Conservation (phyloP, 371 early-diverging fungal genomes). For the Apophysomyces trapeziformis region DNA sequence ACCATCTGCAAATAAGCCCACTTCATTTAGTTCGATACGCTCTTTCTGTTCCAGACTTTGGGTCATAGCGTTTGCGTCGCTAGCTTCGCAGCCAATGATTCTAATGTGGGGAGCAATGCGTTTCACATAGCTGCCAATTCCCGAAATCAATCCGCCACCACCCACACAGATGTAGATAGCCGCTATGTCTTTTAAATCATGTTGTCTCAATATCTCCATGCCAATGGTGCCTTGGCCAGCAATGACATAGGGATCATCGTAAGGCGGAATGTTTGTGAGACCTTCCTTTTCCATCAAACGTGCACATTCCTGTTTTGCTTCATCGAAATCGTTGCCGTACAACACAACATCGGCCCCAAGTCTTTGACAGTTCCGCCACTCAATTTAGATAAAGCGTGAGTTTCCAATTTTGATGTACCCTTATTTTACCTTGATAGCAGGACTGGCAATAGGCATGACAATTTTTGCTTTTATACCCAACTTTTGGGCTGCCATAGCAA, state of each 20-base stretch:
- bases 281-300: conserved; percentile 73
- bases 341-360: conserved; percentile 92
- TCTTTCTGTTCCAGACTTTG: conserved; percentile 68
- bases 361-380: conserved; percentile 88
- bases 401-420: neutral
- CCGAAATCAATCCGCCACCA: conserved; percentile 95
- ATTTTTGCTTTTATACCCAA: conserved; percentile 93
- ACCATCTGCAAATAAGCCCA: conserved; percentile 97
- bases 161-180: conserved; percentile 92
- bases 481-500: conserved; percentile 89
- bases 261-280: conserved; percentile 92
- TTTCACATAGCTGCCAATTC: conserved; percentile 91
- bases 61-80: conserved; percentile 91
- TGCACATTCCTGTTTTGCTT: conserved; percentile 85
- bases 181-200: conserved; percentile 67
- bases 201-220: conserved; percentile 90
- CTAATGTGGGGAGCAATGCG: conserved; percentile 84
- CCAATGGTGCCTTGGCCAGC: conserved; percentile 98
- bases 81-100: conserved; percentile 91
- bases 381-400: conserved; percentile 44
- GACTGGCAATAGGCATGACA: conserved; percentile 91
- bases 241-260: conserved; percentile 97
- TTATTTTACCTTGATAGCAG: conserved; percentile 48
- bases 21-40: conserved; percentile 72
- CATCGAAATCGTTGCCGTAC: conserved; percentile 92